Evolutionary conservation across 768 basidiomycete species (phyloP), one percentile per base, ranked within the genome.

Genomic region (Xanthoconium purpureum): DNA sequence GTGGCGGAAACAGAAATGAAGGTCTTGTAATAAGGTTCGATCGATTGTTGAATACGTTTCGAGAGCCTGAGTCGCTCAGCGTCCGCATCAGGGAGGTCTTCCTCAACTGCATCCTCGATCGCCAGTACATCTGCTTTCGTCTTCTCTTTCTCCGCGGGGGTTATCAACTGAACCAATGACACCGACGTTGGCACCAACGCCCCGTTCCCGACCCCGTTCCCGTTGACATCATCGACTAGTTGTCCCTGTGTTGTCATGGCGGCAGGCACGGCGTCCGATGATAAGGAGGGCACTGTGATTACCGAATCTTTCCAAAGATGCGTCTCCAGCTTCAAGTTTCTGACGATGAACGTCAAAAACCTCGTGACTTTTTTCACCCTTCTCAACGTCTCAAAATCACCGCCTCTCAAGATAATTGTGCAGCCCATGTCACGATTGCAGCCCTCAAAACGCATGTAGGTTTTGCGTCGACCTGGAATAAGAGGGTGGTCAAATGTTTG

Each of bases 391-490:
- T 88, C 87, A 53, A 88, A 79, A 65, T 95, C 83, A 5, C 84
- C 94, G 11, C 97, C 97, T 42, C 97, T 83, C 45, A 99, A 72
- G 38, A 98, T 80, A 62, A 99, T 88, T 3, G 97, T 98, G 61
- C 94, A 98, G 0, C 95, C 95, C 82, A 92, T 89, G 59, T 97
- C 92, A 48, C 83, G 82, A 66, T 83, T 89, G 65, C 95, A 97
- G 2, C 96, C 96, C 72, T 99, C 97, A 65, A 99, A 98, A 1
- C 97, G 88, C 93, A 99, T 94, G 67, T 93, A 90, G 0, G 96
- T 93, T 77, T 99, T 99, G 54, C 97, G 81, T 17, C 82, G 82
- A 18, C 94, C 94, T n/a, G 95, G 94, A 40, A 98, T 99, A 39
- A 95, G 78, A 13, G 84, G 80, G 71, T 99, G 95, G 60, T 98